Conservation (phyloP, 441 rosid genomes). For the Euphorbia celastroides region DNA sequence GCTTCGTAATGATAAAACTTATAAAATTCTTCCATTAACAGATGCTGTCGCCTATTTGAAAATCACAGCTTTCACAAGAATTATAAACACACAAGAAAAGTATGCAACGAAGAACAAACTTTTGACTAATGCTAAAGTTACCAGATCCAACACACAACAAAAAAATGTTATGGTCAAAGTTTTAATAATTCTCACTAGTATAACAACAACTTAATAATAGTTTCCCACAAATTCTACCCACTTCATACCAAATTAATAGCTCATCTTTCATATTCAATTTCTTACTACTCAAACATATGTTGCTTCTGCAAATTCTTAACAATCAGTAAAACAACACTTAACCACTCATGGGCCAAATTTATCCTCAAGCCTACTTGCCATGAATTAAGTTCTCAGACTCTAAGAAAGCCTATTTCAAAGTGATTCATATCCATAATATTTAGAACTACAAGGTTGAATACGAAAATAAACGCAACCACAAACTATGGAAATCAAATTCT, state of each 20-base stretch:
- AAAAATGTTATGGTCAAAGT: not conserved
- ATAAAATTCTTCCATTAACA: not conserved
- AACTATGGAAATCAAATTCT: conserved; percentile 16
- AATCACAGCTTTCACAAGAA: not conserved
- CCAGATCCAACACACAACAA: too few species aligned
- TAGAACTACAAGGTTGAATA: conserved; percentile 1
- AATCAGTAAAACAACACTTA: not conserved
- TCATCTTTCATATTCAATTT: not conserved
- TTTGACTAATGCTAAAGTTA: too few species aligned
- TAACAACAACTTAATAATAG: not conserved
- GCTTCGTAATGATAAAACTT: too few species aligned
- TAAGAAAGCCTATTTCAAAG: not conserved
- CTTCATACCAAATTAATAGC: not conserved
- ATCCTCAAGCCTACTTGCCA: not conserved
- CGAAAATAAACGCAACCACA: not conserved
- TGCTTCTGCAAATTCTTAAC: not conserved
- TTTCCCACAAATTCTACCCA: not conserved
- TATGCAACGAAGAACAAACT: not conserved
- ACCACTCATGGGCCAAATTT: not conserved
- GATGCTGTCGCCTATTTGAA: not conserved
- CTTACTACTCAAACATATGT: not conserved
- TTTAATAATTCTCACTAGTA: not conserved
- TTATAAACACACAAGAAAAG: not conserved
- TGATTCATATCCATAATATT: not conserved
- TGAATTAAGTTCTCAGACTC: not conserved